Conservation (phyloP, 2,329 filamentous ascomycete species). For the Cryphonectria carpinicola region DNA sequence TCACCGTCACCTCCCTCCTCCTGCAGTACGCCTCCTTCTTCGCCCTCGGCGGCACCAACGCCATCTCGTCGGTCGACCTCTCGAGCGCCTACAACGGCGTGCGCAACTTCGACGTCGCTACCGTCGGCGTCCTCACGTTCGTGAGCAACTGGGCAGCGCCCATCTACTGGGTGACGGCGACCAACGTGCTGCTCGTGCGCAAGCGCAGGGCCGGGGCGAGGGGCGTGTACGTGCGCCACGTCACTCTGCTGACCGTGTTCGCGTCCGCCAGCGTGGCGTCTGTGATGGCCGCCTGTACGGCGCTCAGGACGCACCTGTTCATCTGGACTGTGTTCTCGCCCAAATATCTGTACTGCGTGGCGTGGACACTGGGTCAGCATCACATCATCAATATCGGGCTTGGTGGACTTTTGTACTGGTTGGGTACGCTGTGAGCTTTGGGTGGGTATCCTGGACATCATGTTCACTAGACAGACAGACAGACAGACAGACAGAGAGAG, state of each 20-base stretch:
- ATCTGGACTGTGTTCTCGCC: slow-evolving; percentile 99
- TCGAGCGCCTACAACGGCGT: slow-evolving; percentile 96
- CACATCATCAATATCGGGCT: slow-evolving; percentile 69
- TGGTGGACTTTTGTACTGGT: slow-evolving; percentile 61
- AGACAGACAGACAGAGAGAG: neutral
- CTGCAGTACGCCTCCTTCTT: slow-evolving; percentile 87
- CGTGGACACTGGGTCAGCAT: slow-evolving; percentile 86
- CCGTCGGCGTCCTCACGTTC: slow-evolving; percentile 84
- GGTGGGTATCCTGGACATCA: neutral
- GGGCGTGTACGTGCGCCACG: slow-evolving; percentile 53
- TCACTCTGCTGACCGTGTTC: slow-evolving; percentile 72
- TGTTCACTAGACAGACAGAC: slow-evolving; percentile 5
- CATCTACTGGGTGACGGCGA: slow-evolving; percentile 80
- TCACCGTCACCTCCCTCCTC: slow-evolving; percentile 73
- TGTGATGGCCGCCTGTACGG: slow-evolving; percentile 88
- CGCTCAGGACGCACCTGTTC: slow-evolving; percentile 85
- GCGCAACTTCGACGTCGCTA: slow-evolving; percentile 74
- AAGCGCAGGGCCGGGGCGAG: slow-evolving; percentile 34
- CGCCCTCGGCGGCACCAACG: slow-evolving; percentile 86
- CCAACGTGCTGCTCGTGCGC: slow-evolving; percentile 61
- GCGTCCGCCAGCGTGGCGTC: slow-evolving; percentile 65
- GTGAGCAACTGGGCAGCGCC: slow-evolving; percentile 89
- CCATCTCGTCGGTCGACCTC: slow-evolving; percentile 93
- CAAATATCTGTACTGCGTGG: slow-evolving; percentile 91
- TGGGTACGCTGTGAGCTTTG: slow-evolving; percentile 42